phyloP scores from a whole-genome alignment of 1,284 basidiomycete species.

The Ceratobasidium sp. region DNA sequence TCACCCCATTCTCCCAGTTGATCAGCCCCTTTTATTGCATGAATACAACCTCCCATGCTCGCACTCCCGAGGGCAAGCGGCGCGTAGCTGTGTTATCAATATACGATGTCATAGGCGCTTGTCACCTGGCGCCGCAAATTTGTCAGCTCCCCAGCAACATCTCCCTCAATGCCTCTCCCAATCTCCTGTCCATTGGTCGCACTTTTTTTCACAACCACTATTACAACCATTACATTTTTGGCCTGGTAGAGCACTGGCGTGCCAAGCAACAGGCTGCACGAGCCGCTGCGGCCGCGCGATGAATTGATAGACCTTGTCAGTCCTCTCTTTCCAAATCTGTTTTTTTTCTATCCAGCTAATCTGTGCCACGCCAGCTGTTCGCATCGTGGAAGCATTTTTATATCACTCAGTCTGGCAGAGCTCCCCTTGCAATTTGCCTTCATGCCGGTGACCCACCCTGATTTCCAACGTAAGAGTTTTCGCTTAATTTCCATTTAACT shows the following conservation, averaged over 20 bases:
- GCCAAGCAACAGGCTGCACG: neutral
- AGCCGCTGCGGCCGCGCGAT: neutral
- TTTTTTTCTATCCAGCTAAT: too few relatives aligned
- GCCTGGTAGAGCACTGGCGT: conserved; percentile 3
- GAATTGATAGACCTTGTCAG: too few relatives aligned
- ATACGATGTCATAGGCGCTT: neutral
- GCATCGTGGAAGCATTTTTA: too few relatives aligned
- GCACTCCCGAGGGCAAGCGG: neutral
- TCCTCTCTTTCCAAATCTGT: too few relatives aligned
- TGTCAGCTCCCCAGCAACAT: neutral
- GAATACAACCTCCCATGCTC: neutral
- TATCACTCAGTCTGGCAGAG: too few relatives aligned
- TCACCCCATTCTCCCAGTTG: neutral
- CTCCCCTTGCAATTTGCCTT: too few relatives aligned
- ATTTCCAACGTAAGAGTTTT: too few relatives aligned
- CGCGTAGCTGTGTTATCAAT: neutral
- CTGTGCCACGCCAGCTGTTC: too few relatives aligned
- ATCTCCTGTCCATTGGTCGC: neutral
- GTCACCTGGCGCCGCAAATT: conserved; percentile 13
- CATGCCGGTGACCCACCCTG: too few relatives aligned
- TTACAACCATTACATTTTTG: conserved; percentile 9
- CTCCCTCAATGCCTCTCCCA: neutral
- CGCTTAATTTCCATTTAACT: too few relatives aligned
- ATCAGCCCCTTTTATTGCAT: neutral
- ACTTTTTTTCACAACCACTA: neutral